phyloP scores from a whole-genome alignment of 2,329 filamentous ascomycete species.

The Exophiala viscosa region DNA sequence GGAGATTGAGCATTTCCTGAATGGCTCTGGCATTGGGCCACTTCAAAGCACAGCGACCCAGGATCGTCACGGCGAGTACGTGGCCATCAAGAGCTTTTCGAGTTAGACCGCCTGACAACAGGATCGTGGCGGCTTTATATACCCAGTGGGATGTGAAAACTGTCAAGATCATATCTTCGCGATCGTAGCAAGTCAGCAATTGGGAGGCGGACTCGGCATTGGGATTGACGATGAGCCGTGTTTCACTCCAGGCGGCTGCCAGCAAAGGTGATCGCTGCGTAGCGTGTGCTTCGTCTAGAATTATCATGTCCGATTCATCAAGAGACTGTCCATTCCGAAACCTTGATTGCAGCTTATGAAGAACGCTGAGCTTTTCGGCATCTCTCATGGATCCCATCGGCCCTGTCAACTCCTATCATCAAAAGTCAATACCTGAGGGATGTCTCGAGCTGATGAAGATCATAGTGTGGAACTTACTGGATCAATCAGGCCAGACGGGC shows the following conservation, averaged over 20 bases:
- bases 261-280: not conserved
- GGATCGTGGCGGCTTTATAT: constrained; percentile 2
- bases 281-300: not conserved
- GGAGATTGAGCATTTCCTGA: not conserved
- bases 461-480: not conserved
- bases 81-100: not conserved
- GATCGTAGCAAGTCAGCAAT: not conserved
- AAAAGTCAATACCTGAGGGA: not conserved
- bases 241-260: not conserved
- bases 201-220: not conserved
- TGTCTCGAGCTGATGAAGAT: not conserved
- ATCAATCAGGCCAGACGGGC: constrained; percentile 1
- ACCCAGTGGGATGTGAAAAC: constrained; percentile 5
- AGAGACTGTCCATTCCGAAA: constrained; percentile 1
- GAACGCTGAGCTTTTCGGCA: not conserved
- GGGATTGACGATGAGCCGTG: not conserved
- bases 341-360: constrained; percentile 1
- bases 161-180: constrained; percentile 2
- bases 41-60: constrained; percentile 6
- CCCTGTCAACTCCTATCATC: not conserved
- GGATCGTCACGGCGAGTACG: constrained; percentile 1
- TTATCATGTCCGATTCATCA: not conserved
- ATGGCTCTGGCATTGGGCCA: constrained; percentile 3
- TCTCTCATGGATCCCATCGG: not conserved
- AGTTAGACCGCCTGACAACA: not conserved